Conservation (phyloP, 73 alveolate genomes). For the Paramecium pentaurelia region DNA sequence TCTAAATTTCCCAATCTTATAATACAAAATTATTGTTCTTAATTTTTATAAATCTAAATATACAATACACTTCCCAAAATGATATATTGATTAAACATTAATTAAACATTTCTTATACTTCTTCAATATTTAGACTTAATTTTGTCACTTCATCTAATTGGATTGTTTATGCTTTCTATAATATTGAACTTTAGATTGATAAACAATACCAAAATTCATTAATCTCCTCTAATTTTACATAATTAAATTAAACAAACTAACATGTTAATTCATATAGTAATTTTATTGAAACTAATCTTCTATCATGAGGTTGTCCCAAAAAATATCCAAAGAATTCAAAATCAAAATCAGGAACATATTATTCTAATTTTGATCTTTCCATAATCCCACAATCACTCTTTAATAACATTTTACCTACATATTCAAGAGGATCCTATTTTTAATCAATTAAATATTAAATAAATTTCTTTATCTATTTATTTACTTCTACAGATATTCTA, state of each 20-base stretch:
- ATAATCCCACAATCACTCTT: not conserved
- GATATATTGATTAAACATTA: not conserved
- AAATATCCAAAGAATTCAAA: not conserved
- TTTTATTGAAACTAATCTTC: not conserved
- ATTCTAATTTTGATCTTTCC: not conserved
- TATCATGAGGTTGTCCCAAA: not conserved
- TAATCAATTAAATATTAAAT: not conserved
- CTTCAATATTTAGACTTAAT: not conserved
- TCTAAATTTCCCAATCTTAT: not conserved
- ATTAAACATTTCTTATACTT: not conserved
- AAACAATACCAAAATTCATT: not conserved
- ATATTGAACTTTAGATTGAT: not conserved
- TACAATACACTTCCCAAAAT: conserved; percentile 34
- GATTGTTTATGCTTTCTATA: not conserved
- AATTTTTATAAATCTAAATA: not conserved
- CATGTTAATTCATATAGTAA: not conserved
- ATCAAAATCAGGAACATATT: not conserved
- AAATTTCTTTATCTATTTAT: not conserved
- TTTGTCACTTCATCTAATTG: not conserved
- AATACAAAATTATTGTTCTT: not conserved
- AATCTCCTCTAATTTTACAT: not conserved
- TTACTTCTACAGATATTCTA: not conserved
- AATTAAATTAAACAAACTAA: not conserved
- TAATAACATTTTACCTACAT: not conserved
- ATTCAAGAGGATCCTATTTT: not conserved